phyloP scores from a whole-genome alignment of 1,284 basidiomycete species.

The Xerocomus cyaneibrunnescens region DNA sequence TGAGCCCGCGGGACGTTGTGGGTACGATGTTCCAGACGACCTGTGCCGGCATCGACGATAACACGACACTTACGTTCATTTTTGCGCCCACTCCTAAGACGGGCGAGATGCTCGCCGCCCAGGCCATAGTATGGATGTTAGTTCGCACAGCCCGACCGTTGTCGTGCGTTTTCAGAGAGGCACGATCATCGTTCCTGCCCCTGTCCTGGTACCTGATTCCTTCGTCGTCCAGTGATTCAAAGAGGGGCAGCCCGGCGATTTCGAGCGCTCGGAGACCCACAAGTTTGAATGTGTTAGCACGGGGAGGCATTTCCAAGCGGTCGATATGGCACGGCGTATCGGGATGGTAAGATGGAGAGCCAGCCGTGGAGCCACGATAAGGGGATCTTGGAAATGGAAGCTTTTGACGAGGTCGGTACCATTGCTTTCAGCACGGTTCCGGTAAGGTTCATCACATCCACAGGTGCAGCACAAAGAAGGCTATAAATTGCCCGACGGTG shows the following conservation, averaged over 20 bases:
- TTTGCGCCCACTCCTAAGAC: slow-evolving; percentile 43
- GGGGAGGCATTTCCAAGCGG: too few relatives aligned
- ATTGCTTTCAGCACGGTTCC: too few relatives aligned
- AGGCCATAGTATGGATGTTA: neutral
- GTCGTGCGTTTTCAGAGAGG: slow-evolving; percentile 61
- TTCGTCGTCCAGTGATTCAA: slow-evolving; percentile 46
- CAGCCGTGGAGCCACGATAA: too few relatives aligned
- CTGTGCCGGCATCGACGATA: slow-evolving; percentile 70
- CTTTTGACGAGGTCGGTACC: too few relatives aligned
- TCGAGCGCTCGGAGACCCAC: slow-evolving; percentile 38
- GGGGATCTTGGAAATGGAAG: too few relatives aligned
- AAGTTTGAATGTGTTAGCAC: slow-evolving; percentile 42
- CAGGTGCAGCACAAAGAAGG: too few relatives aligned
- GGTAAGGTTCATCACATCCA: neutral
- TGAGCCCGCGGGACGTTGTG: slow-evolving; percentile 47
- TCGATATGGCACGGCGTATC: too few relatives aligned
- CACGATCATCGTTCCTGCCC: too few relatives aligned
- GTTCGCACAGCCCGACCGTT: slow-evolving; percentile 25
- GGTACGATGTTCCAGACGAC: slow-evolving; percentile 64
- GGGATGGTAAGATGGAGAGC: neutral
- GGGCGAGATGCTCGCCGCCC: slow-evolving; percentile 39
- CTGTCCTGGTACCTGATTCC: neutral
- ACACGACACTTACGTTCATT: slow-evolving; percentile 66
- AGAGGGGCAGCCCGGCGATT: slow-evolving; percentile 36
- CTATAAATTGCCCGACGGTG: too few relatives aligned